phyloP scores from a whole-genome alignment of 176 grass and related monocot genomes.

The Oropetium thomaeum region DNA sequence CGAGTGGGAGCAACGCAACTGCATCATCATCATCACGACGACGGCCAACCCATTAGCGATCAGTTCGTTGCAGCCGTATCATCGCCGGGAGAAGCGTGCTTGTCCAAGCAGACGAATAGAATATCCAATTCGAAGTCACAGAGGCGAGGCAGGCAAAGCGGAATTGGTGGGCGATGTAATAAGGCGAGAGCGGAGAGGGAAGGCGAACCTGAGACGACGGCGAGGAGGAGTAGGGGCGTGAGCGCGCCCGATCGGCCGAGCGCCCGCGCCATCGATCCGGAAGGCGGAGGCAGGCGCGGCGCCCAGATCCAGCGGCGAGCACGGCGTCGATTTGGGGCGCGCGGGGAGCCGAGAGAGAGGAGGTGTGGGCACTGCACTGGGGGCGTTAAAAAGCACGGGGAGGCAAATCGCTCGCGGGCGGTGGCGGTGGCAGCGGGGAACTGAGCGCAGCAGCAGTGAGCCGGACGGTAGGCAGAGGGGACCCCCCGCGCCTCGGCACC shows the following conservation, averaged over 20 bases:
- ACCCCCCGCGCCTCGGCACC: slow-evolving; percentile 28
- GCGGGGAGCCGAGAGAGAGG: neutral
- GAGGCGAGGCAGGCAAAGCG: neutral
- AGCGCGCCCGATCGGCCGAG: neutral
- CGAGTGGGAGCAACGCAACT: slow-evolving; percentile 14
- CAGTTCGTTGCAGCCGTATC: neutral
- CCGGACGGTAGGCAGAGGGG: neutral
- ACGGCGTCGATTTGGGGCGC: neutral
- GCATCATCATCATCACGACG: neutral
- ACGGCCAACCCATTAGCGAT: neutral
- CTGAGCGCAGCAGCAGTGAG: neutral
- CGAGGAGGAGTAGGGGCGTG: slow-evolving; percentile 20
- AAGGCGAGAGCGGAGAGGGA: neutral
- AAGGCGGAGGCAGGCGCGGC: neutral
- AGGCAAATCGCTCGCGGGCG: neutral
- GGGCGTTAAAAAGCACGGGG: neutral
- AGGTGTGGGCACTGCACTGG: neutral
- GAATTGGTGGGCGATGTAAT: neutral
- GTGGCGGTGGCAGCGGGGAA: slow-evolving; percentile 1
- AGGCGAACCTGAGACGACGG: slow-evolving; percentile 28
- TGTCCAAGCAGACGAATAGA: neutral
- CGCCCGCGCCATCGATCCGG: slow-evolving; percentile 40
- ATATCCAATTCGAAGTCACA: neutral
- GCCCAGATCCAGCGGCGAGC: slow-evolving; percentile 1
- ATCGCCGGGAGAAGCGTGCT: neutral